Evolutionary conservation across 441 rosid genomes (phyloP), one percentile per base, ranked within the genome.

Genomic region (Lepidium campestre): DNA sequence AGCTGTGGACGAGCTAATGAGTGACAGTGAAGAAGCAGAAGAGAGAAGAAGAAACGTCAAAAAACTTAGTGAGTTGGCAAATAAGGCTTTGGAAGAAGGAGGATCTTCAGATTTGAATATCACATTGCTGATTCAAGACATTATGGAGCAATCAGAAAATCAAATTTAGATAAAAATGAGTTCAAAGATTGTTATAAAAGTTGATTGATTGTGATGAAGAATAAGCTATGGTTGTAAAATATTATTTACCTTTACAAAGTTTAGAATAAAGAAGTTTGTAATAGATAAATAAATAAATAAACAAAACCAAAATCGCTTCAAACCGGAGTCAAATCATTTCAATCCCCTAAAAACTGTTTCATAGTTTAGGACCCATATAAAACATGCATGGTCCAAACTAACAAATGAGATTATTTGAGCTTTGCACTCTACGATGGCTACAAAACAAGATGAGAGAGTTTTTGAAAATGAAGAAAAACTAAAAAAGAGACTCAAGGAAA

Each of bases 101-200:
- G 86, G 96, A 2, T 81, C 96, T 14, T 89, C 93, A 41, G 53
- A 75, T 67, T 62, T 48, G 19, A 75, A 79, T 45, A 66, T 81
- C 27, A 52, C 39, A 4, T 37, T 18, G 11, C 65, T 83, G 10
- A 78, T 82, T 20, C 54, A 81, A 62, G 80, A 80, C 35, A 69
- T 75, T 19, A 47, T 23, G 66, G 60, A 68, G 60, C 65, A 27
- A 36, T 12, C 50, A 47, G 14, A 7, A 29, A 7, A 23, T n/a
- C 36, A 47, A 63, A 18, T 54, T 54, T 70, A 25, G 37, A 10
- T 53, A 17, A 17, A 23, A 39, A 23, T 39, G 32, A 11, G 49
- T 46, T 45, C 31, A 45, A 10, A 4, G 42, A 36, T 25, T 36
- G 41, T 44, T 31, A 31, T 10, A 27, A 23, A 7, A 12, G 25